Base-by-base conservation (phyloP, 73 alveolate species). In the Symbiodinium natans region DNA sequence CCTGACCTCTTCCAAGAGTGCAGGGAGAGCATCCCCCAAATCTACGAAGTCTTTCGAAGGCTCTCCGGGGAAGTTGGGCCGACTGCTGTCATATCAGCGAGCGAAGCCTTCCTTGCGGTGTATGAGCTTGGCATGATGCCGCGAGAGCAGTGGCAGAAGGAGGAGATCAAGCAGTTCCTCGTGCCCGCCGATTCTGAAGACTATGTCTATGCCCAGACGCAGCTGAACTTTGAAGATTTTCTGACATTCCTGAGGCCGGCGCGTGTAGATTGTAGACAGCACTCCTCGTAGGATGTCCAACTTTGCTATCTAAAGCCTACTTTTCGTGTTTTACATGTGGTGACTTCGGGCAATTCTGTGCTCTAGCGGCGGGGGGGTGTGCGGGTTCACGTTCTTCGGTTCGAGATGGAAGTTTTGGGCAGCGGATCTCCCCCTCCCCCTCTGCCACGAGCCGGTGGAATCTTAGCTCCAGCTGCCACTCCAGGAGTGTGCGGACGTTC, bases 101-200 rank as follows among this genome's bases (percentile, higher is more conserved):
- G 63, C 38, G 95, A 89, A 29, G 95, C 95, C 52, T 46, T 46
- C 59, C 59, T 46, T 13, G 59, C 59, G 13, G 59, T 46, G 21
- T 46, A 46, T 13, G 59, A 46, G 59, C 95, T 89, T 2, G 95
- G 95, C 15, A 42, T 89, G 85, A 89, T 89, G 95, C 95, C 95
- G 6, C 95, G 95, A 19, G 86, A 89, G 38, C 74, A 83, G 48
- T 89, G 95, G 95, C 86, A 68, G 86, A 75, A 80, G 36, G 95
- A 89, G 38, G 41, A 41, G 42, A 46, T 89, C 73, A 89, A 89
- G 86, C 48, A 68, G 25, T 68, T 89, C 42, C 42, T 89, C 41
- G 95, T 89, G 4, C 95, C 95, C 3, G 87, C 40, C 42, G 95
- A 89, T 89, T 13, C 95, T 25, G 95, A 89, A 23, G 95, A 89